Evolutionary conservation across 352 stramenopile species (phyloP).

Genomic region (Globisporangium irregulare): DNA sequence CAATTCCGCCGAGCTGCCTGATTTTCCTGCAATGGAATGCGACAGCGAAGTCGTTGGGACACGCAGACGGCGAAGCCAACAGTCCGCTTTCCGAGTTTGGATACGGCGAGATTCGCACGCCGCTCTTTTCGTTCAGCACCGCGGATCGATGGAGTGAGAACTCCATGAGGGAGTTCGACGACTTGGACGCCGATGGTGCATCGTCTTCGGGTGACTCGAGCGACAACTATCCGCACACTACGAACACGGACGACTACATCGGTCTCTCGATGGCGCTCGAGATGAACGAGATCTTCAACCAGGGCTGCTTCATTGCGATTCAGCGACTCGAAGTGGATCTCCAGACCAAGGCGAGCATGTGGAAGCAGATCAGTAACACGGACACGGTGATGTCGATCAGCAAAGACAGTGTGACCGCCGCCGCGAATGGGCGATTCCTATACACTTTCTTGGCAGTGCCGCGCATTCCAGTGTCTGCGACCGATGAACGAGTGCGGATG

Average conservation of each 20-base stretch:
- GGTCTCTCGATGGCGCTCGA: slow-evolving; percentile 81
- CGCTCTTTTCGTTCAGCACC: slow-evolving; percentile 74
- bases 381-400: slow-evolving; percentile 68
- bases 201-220: slow-evolving; percentile 3
- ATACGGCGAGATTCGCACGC: slow-evolving; percentile 76
- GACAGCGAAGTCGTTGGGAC: slow-evolving; percentile 75
- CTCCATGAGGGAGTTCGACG: slow-evolving; percentile 38
- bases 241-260: slow-evolving; percentile 53
- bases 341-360: slow-evolving; percentile 39
- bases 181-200: slow-evolving; percentile 36
- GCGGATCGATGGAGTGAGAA: slow-evolving; percentile 56
- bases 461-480: slow-evolving; percentile 54
- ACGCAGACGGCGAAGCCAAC: slow-evolving; percentile 38
- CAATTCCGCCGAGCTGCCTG: slow-evolving; percentile 80
- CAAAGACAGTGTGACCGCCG: slow-evolving; percentile 35
- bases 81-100: slow-evolving; percentile 55
- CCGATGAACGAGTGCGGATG: slow-evolving; percentile 69
- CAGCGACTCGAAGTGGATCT: slow-evolving; percentile 54
- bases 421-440: slow-evolving; percentile 43
- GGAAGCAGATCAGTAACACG: slow-evolving; percentile 77
- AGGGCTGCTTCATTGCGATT: slow-evolving; percentile 79
- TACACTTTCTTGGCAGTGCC: slow-evolving; percentile 86
- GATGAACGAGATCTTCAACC: slow-evolving; percentile 71
- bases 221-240: slow-evolving; percentile 9
- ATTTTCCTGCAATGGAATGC: slow-evolving; percentile 90